Base-by-base conservation (phyloP, 495 filamentous ascomycete genomes). In the Talaromyces proteolyticus region DNA sequence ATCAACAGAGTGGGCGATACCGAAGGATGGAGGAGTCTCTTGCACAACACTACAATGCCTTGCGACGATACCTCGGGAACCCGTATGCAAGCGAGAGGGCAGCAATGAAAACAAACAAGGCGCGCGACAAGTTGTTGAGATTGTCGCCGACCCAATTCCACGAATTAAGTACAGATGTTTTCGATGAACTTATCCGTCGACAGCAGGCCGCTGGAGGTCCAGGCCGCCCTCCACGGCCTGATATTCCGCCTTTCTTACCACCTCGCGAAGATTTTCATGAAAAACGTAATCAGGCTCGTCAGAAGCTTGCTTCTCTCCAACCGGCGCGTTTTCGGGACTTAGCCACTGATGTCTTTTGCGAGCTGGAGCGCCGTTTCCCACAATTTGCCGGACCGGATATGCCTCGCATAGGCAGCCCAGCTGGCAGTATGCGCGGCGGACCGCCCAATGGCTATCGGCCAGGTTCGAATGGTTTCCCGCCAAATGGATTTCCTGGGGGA, bases 141-240 rank as follows among this genome's bases (percentile, higher is more conserved):
- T 72, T 98, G 29, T 94, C 90, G 1, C 73, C 85, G 8, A 89
- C 91, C 20, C 93, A 98, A 62, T 98, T 98, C 63, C 88, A 95
- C 62, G 93, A 98, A 70, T 75, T 98, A 18, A 95, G 89, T 61
- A 97, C 92, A 18, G 93, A 98, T 65, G 93, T 98, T 25, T 97
- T 90, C 66, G 93, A 98, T 65, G 93, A 98, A 66, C 73, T 96
- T 39, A 78, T 93, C 53, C 87, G 93, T 29, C 82, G 93, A 51
- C 89, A 96, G 64, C 77, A 81, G 57, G 74, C 81, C 26, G 57
- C 73, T 72, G 73, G 76, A 21, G 73, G 76, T 20, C 79, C 79
- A 48, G 73, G 74, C 23, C 62, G 66, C 2, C 74, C 64, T 26
- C 80, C 75, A 36, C 78, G 80, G 22, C 60, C 59, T 16, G 74